These are phyloP conservation scores for Penicillium steckii DNA, from an alignment of 495 filamentous ascomycete species.

Conservation along the genomic window DNA sequence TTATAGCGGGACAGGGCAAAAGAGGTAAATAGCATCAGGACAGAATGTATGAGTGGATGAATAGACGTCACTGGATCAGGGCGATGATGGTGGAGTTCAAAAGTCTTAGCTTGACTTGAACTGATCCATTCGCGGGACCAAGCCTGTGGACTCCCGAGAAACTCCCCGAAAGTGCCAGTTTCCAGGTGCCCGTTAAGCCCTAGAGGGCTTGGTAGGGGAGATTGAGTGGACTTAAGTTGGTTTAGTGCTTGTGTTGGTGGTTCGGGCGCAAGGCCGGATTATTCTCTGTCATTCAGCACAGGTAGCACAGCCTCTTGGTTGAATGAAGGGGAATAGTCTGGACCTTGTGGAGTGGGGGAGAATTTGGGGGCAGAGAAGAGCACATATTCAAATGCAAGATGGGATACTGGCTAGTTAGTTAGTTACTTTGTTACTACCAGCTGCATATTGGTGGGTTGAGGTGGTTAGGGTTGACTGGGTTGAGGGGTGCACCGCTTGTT, in stretches of 20 bases:
- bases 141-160: neutral
- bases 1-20: neutral
- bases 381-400: too few species aligned
- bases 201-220: too few species aligned
- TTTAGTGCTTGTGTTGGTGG: too few species aligned
- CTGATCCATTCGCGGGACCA: neutral
- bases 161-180: too few species aligned
- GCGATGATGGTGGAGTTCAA: neutral
- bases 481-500: slow-evolving; percentile 15
- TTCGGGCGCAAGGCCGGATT: neutral
- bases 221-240: too few species aligned
- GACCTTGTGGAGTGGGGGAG: neutral
- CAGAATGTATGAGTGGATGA: neutral
- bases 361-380: neutral
- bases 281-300: too few species aligned
- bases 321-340: neutral
- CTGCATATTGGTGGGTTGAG: neutral
- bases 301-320: neutral
- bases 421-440: too few species aligned
- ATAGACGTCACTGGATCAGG: neutral
- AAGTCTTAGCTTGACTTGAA: neutral
- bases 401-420: too few species aligned
- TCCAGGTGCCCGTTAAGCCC: too few species aligned
- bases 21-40: neutral
- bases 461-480: neutral